Evolutionary conservation across 225 moss, liverwort and hornwort species (phyloP), one percentile per base, ranked within the genome.

Genomic region (Ulota crispa): DNA sequence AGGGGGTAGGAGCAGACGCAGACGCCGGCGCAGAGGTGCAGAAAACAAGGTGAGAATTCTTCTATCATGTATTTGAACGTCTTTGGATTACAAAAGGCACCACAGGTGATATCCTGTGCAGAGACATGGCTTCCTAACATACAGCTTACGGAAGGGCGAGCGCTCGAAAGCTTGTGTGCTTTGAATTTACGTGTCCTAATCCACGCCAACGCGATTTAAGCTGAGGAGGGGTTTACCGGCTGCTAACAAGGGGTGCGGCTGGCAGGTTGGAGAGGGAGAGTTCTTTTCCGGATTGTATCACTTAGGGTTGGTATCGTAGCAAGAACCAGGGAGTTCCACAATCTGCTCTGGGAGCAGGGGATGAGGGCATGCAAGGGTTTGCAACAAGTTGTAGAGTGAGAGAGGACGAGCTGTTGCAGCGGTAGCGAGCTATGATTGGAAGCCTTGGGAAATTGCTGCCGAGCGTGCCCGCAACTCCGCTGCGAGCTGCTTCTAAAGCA

Each of bases 381-480:
- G 73, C 27, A 75, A 24, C n/a, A 43, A 61, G 26, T 28, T 16
- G 9, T 16, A 15, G 26, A 11, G 47, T 14, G 72, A 36, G 27
- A 54, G 4, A 28, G 61, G 54, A 53, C 57, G 43, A 74, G 56
- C 7, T 74, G 56, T 64, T 78, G 39, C 16, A 50, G 77, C 67
- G 10, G 26, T 68, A 56, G 50, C 75, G 67, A 86, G 83, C 88
- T 83, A 88, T 88, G 88, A 78, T 88, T 86, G 75, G 81, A 69
- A 75, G 70, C 54, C 41, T 81, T 71, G 74, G 54, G 18, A 80
- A 81, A 60, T 71, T 78, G 52, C 78, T 86, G 16, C 85, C 81
- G 27, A 83, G 81, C 53, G 70, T 86, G 83, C 74, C 76, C 75
- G 28, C 82, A 76, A 67, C 81, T 64, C 68, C 74, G 62, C 50